Conservation (phyloP, 1,284 basidiomycete genomes). For the Ganoderma sp. region DNA sequence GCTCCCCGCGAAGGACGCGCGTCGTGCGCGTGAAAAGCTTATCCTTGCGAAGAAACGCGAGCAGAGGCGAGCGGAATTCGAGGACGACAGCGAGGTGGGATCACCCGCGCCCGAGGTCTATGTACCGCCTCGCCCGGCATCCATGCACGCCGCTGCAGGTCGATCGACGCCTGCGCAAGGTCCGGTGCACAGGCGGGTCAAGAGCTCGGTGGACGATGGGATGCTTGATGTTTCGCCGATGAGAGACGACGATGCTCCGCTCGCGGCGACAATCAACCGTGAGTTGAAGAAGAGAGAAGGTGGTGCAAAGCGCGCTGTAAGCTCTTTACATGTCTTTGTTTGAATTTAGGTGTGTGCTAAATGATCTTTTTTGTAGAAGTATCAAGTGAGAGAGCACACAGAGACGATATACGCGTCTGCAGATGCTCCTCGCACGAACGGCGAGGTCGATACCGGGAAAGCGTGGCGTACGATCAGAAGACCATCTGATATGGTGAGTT, state of each 20-base stretch:
- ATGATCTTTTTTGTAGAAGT: constrained; percentile 44
- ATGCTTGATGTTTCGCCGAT: constrained; percentile 50
- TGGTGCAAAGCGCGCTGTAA: constrained; percentile 55
- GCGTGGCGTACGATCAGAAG: constrained; percentile 90
- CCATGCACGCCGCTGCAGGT: background rate
- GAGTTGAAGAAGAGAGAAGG: constrained; percentile 67
- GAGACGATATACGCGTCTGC: constrained; percentile 83
- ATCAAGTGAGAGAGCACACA: constrained; percentile 73
- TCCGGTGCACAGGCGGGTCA: constrained; percentile 38
- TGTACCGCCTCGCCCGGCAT: constrained; percentile 1
- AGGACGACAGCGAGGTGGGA: constrained; percentile 48
- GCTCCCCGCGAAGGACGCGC: constrained; percentile 67
- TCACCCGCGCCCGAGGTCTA: constrained; percentile 6
- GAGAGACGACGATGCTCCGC: constrained; percentile 54
- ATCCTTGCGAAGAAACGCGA: constrained; percentile 77
- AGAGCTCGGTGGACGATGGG: constrained; percentile 39
- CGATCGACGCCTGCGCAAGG: constrained; percentile 18
- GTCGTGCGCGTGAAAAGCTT: constrained; percentile 67
- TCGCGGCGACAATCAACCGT: constrained; percentile 70
- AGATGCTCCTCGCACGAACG: constrained; percentile 72
- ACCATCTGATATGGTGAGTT: constrained; percentile 89
- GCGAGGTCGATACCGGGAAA: constrained; percentile 81
- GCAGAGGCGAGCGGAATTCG: constrained; percentile 51
- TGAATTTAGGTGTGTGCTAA: background rate
- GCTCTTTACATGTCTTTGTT: constrained; percentile 29